These are phyloP conservation scores for Nakaseomyces uthaithaninus DNA, from an alignment of 1,139 yeast species.

Conservation along the genomic window DNA sequence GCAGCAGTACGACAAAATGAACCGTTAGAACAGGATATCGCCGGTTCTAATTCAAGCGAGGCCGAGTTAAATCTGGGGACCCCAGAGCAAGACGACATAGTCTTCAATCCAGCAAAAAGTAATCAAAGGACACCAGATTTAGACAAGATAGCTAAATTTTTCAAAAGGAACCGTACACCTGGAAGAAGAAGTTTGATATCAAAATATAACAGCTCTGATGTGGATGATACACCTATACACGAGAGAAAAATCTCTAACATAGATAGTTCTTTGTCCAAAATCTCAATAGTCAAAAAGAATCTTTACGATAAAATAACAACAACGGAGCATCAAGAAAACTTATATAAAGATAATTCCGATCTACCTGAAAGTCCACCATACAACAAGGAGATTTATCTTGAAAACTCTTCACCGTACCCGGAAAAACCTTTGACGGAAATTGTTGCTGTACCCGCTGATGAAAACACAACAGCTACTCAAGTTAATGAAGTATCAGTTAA, in stretches of 20 bases:
- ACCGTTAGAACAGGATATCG: neutral
- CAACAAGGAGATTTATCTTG: neutral
- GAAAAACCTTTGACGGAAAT: slow-evolving; percentile 5
- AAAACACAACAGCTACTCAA: slow-evolving; percentile 10
- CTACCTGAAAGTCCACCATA: neutral
- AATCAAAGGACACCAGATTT: slow-evolving; percentile 27
- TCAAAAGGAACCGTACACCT: slow-evolving; percentile 17
- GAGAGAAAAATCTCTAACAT: slow-evolving; percentile 9
- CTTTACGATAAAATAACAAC: neutral
- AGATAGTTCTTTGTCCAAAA: neutral
- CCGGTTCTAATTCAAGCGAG: neutral
- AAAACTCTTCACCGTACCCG: slow-evolving; percentile 6
- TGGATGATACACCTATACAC: slow-evolving; percentile 19
- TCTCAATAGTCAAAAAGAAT: neutral
- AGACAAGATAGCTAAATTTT: slow-evolving; percentile 22
- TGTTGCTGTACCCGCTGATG: neutral
- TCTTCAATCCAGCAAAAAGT: neutral
- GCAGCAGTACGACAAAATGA: neutral
- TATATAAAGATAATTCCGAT: neutral
- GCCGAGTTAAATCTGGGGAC: slow-evolving; percentile 3
- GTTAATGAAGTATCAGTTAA: slow-evolving; percentile 3
- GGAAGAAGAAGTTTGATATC: slow-evolving; percentile 12
- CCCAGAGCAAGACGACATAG: neutral
- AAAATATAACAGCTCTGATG: slow-evolving; percentile 14
- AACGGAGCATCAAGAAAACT: neutral